A percentile compares a stretch with the other conserved stretches of the same genome.
phyloP scores from a whole-genome alignment of 805 yeast genomes.

The Suhomyces tanzawaensis region DNA sequence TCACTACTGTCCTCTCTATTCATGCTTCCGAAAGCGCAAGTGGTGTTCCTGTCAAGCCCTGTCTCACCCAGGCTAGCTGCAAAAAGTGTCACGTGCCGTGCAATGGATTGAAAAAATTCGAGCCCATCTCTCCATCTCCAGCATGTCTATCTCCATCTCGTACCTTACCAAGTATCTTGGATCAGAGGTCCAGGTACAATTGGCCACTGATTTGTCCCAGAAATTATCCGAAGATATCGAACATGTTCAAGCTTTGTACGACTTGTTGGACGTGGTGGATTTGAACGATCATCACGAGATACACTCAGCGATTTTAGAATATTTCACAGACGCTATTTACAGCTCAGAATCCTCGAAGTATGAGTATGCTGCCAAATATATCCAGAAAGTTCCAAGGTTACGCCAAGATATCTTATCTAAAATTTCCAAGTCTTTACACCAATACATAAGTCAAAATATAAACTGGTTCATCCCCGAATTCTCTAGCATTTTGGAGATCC shows the following conservation, averaged over 20 bases:
- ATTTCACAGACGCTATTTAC: slow-evolving; percentile 3
- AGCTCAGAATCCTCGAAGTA: slow-evolving; percentile 5
- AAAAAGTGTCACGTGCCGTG: neutral
- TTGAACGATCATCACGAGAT: slow-evolving; percentile 4
- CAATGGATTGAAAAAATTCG: neutral
- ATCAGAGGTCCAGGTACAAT: slow-evolving; percentile 15
- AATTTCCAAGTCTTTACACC: slow-evolving; percentile 4
- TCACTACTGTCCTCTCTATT: too few relatives aligned
- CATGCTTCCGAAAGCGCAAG: too few relatives aligned
- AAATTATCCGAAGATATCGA: slow-evolving; percentile 15
- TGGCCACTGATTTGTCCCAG: slow-evolving; percentile 19
- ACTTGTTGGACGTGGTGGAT: slow-evolving; percentile 23
- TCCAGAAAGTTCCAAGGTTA: slow-evolving; percentile 14
- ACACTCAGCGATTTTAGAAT: slow-evolving; percentile 7
- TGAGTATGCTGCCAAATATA: slow-evolving; percentile 14
- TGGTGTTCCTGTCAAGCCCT: too few relatives aligned
- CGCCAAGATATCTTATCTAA: slow-evolving; percentile 12
- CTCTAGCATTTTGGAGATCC: slow-evolving; percentile 2
- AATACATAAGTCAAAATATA: slow-evolving; percentile 8
- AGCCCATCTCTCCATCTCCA: neutral
- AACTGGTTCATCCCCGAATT: slow-evolving; percentile 18
- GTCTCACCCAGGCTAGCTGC: too few relatives aligned
- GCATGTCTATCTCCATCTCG: slow-evolving; percentile 11
- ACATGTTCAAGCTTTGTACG: slow-evolving; percentile 22
- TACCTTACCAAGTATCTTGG: slow-evolving; percentile 27